Conservation (phyloP, 768 basidiomycete species). For the Paxillus involutus region DNA sequence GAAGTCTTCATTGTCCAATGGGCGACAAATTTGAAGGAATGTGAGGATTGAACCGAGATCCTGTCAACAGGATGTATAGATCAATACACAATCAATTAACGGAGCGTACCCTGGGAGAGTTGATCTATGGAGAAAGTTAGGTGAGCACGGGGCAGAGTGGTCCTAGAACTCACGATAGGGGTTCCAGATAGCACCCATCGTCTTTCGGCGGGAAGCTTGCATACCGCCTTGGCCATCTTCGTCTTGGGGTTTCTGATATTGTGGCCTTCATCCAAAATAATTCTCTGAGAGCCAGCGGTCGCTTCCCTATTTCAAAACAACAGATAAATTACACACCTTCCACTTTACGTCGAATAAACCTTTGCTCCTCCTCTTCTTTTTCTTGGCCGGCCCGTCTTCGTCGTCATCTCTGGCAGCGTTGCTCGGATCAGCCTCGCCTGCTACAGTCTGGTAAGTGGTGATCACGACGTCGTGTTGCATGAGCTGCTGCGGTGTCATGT, state of each 20-base stretch:
- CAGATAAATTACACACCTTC: slow-evolving; percentile 58
- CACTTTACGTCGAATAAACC: slow-evolving; percentile 71
- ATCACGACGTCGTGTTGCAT: slow-evolving; percentile 74
- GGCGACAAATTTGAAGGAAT: slow-evolving; percentile 83
- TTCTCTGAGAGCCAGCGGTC: slow-evolving; percentile 42
- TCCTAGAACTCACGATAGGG: slow-evolving; percentile 67
- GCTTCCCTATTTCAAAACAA: not conserved
- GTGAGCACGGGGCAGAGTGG: not conserved
- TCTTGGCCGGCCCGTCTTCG: slow-evolving; percentile 36
- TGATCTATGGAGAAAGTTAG: slow-evolving; percentile 50
- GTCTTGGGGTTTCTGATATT: slow-evolving; percentile 83
- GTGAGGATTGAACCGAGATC: slow-evolving; percentile 86
- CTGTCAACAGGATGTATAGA: slow-evolving; percentile 33
- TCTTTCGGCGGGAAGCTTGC: slow-evolving; percentile 61
- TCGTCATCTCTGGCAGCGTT: slow-evolving; percentile 10
- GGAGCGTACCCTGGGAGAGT: slow-evolving; percentile 62
- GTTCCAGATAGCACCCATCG: slow-evolving; percentile 86
- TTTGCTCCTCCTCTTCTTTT: slow-evolving; percentile 59
- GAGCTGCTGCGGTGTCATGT: slow-evolving; percentile 58
- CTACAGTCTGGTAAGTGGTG: slow-evolving; percentile 78
- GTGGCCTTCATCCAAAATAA: slow-evolving; percentile 90
- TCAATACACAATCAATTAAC: not conserved
- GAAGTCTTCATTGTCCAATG: slow-evolving; percentile 80
- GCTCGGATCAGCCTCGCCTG: slow-evolving; percentile 46
- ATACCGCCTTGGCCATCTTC: slow-evolving; percentile 75